Base-by-base conservation (phyloP, 208 protist genomes). In the Trypanosomatidae sp. region DNA sequence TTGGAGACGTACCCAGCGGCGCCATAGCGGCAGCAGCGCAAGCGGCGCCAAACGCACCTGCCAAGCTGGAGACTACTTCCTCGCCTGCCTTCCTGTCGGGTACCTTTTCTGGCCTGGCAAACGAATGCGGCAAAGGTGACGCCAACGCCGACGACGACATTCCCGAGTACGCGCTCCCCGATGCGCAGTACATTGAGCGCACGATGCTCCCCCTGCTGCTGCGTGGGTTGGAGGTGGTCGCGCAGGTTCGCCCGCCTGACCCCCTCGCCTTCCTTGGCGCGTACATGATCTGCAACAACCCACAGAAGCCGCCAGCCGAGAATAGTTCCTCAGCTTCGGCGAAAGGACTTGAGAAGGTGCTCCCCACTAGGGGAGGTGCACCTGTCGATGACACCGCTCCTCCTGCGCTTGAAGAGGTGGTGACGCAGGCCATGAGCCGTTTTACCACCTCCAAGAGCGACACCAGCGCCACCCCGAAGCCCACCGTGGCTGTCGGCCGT, bases 201-300 rank as follows among this genome's bases (percentile, higher is more conserved):
- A 93, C 90, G 2, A 65, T 95, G 30, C 64, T 95, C 9, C 91
- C 92, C 28, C 71, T 97, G 30, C 81, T 97, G 58, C 72, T 97
- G 66, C 89, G 85, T 36, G 92, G 86, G 25, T 60, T 97, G 46
- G 87, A 95, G 77, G 90, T 88, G 75, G 69, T 95, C n/a, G 87
- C 80, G 39, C 68, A 66, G 58, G 79, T 71, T 0, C 90, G 88
- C 3, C 92, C 92, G 25, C 74, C 76, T 13, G 92, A 97, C 79
- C 84, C 92, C 19, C 76, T 97, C 41, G 89, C 88, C 22, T 97
- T 95, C 75, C 75, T 97, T 19, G 92, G 85, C 10, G 90, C 91
- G 36, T 97, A 92, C 74, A 64, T 97, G 47, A 62, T 95, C 55
- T 81, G 66, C 71, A 97, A 94, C 81, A 97, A 97, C 74, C 92